phyloP scores from a whole-genome alignment of 352 stramenopile genomes.

The Phytophthora meadii region DNA sequence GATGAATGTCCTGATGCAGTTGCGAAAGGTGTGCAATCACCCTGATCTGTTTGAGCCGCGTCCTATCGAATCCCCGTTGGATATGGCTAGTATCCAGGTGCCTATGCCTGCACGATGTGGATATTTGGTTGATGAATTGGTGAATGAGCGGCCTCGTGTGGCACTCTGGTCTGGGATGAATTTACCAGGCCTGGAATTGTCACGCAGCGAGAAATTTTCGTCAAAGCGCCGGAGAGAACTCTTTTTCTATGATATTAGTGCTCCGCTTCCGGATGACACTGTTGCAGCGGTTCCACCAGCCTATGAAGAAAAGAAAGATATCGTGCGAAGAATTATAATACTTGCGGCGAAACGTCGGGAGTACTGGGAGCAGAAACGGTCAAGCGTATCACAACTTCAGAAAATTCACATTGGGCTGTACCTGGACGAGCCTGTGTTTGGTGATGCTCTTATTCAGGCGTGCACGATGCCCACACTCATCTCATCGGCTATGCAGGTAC shows the following conservation, averaged over 20 bases:
- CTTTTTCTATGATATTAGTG: slow-evolving; percentile 58
- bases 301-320: slow-evolving; percentile 47
- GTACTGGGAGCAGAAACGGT: slow-evolving; percentile 57
- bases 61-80: slow-evolving; percentile 96
- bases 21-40: slow-evolving; percentile 98
- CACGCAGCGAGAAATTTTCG: slow-evolving; percentile 33
- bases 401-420: slow-evolving; percentile 37
- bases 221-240: slow-evolving; percentile 44
- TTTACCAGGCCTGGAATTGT: slow-evolving; percentile 56
- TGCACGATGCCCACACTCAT: slow-evolving; percentile 76
- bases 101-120: slow-evolving; percentile 45
- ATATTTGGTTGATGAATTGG: slow-evolving; percentile 54
- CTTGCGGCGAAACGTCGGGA: slow-evolving; percentile 33
- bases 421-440: slow-evolving; percentile 59
- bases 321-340: slow-evolving; percentile 40
- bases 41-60: slow-evolving; percentile 98
- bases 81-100: slow-evolving; percentile 56
- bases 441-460: slow-evolving; percentile 47
- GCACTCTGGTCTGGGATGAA: slow-evolving; percentile 50
- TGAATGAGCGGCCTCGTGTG: slow-evolving; percentile 40
- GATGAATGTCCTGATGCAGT: slow-evolving; percentile 99
- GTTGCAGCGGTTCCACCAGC: slow-evolving; percentile 14
- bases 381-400: slow-evolving; percentile 31
- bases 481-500: slow-evolving; percentile 76
- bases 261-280: slow-evolving; percentile 36